These are phyloP conservation scores for Balakata baccata DNA, from an alignment of 345 rosid genomes.

Conservation along the genomic window DNA sequence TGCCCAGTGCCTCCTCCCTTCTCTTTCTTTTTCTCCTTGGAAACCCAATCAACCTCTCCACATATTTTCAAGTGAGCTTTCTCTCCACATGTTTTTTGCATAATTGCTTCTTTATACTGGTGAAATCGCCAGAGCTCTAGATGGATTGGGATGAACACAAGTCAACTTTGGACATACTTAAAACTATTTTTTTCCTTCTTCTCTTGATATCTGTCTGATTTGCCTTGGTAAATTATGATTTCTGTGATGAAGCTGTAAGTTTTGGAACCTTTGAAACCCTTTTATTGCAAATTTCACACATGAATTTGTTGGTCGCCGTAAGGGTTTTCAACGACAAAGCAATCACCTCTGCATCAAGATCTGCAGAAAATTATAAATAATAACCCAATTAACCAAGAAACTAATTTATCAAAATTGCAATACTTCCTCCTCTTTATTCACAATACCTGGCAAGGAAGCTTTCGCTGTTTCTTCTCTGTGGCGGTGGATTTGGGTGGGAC, in stretches of 20 bases:
- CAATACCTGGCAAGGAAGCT: slow-evolving; percentile 89
- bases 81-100: slow-evolving; percentile 95
- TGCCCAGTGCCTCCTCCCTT: too few relatives aligned
- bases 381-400: too few relatives aligned
- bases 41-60: slow-evolving; percentile 26
- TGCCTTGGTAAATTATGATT: slow-evolving; percentile 97
- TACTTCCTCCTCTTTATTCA: too few relatives aligned
- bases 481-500: slow-evolving; percentile 47
- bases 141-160: slow-evolving; percentile 87
- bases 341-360: slow-evolving; percentile 95
- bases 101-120: slow-evolving; percentile 95
- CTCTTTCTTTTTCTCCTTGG: too few relatives aligned
- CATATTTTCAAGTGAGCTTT: slow-evolving; percentile 96
- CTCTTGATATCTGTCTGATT: slow-evolving; percentile 72
- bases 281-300: slow-evolving; percentile 92
- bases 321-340: slow-evolving; percentile 89
- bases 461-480: slow-evolving; percentile 70
- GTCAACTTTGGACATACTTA: slow-evolving; percentile 76
- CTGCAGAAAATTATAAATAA: slow-evolving; percentile 28
- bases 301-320: slow-evolving; percentile 79
- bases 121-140: slow-evolving; percentile 92
- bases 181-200: slow-evolving; percentile 80
- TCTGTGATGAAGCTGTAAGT: slow-evolving; percentile 86
- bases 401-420: too few relatives aligned
- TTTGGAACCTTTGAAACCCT: slow-evolving; percentile 95